A percentile compares a stretch with the other conserved stretches of the same genome.
Conservation (phyloP, 2,329 filamentous ascomycete species). For the Chaetomium globosum region DNA sequence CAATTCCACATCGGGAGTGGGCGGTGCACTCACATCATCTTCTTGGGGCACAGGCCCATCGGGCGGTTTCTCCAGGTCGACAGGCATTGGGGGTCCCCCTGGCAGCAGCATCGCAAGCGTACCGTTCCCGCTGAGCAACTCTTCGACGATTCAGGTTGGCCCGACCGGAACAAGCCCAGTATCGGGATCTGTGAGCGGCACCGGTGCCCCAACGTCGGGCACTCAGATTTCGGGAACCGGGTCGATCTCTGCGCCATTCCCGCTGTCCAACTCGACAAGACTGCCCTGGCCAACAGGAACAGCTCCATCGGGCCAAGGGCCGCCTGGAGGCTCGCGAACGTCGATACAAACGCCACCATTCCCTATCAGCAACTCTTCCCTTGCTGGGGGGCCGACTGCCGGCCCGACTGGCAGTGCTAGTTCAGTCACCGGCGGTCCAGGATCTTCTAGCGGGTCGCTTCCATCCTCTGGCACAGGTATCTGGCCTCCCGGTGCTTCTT, state of each 20-base stretch:
- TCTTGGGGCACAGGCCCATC: constrained; percentile 17
- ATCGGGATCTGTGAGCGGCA: constrained; percentile 7
- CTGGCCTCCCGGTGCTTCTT: neutral
- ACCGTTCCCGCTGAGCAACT: constrained; percentile 25
- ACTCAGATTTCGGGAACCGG: neutral
- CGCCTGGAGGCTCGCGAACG: constrained; percentile 6
- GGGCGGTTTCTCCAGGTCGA: constrained; percentile 1
- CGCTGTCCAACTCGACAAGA: constrained; percentile 20
- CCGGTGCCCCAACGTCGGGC: constrained; percentile 3
- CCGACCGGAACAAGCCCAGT: constrained; percentile 11
- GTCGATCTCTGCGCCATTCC: constrained; percentile 20
- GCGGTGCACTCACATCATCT: neutral
- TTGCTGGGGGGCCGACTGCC: neutral
- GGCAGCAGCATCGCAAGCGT: constrained; percentile 15
- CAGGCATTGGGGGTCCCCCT: neutral
- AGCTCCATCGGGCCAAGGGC: neutral
- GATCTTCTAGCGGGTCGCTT: neutral
- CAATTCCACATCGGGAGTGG: neutral
- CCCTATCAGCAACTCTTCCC: constrained; percentile 22
- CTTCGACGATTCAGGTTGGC: constrained; percentile 2
- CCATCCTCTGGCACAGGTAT: constrained; percentile 10
- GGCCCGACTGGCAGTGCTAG: constrained; percentile 20
- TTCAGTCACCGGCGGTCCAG: constrained; percentile 14
- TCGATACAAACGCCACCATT: constrained; percentile 15
- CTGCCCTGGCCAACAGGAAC: constrained; percentile 5